Base-by-base conservation (phyloP, 306 rosid genomes). In the Vigna radiata region DNA sequence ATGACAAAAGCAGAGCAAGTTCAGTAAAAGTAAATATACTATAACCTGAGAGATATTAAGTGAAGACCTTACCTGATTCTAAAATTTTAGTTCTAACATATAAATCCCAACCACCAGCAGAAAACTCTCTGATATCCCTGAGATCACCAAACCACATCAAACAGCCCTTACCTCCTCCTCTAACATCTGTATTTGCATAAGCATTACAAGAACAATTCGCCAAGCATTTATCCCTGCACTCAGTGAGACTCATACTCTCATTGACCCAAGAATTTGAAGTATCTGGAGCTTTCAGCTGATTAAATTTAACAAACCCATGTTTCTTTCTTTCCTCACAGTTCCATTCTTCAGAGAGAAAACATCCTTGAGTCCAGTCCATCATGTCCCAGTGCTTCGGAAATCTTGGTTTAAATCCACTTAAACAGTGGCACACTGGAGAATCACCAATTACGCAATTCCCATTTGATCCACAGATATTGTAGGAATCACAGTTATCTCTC, bases 151-250 rank as follows among this genome's bases (percentile, higher is more conserved):
- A 83, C 95, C 93, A 88, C 48, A 84, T 65, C 21, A 66, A 76
- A 53, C 96, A 92, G 10, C 97, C 96, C 74, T 81, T 83, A 3
- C 91, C 92, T 17, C 65, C 87, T 66, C 79, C 88, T 1, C 86
- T 76, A 25, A 77, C 72, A 76, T 88, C 87, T 1, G 79, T 21
- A 61, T 81, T 83, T 5, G 88, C 60, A 64, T 83, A 90, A 49
- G 92, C 92, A 50, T 60, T 81, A 72, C 96, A 92, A 5, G 89
- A 79, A 52, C 96, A 90, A 54, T 90, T 85, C 47, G 44, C 75
- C 73, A 86, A 80, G 69, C 93, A 90, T 44, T 68, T 69, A 0
- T 23, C 75, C 68, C 70, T 82, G 64, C 97, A 89, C 53, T 89
- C 88, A 13, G 46, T 44, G 7, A 86, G 78, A 36, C 37, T 75